These are phyloP conservation scores for Larix sibirica DNA, from an alignment of 83 land plant species.

Conservation along the genomic window DNA sequence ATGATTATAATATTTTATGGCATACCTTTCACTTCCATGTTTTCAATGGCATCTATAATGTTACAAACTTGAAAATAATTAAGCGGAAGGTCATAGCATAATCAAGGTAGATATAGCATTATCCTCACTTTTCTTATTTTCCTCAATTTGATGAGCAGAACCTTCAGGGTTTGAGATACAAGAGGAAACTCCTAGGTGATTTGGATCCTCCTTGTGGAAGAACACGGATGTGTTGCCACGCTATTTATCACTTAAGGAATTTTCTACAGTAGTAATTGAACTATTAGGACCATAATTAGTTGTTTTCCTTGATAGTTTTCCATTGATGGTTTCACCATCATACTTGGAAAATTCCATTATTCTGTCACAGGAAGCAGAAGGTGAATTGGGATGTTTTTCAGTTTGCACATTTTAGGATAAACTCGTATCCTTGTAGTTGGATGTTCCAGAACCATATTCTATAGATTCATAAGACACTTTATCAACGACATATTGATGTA, in stretches of 20 bases:
- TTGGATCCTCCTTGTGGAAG: neutral
- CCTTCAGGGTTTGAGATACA: neutral
- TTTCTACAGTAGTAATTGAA: neutral
- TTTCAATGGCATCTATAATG: no score
- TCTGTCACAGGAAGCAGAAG: neutral
- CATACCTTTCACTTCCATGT: no score
- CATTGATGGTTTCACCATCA: conserved; percentile 5
- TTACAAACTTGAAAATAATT: no score
- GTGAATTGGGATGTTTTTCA: neutral
- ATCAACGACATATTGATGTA: neutral
- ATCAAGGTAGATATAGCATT: no score
- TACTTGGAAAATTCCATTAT: neutral
- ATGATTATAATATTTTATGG: no score
- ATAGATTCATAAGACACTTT: neutral
- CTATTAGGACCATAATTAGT: neutral
- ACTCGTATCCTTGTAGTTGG: neutral
- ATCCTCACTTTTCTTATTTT: neutral
- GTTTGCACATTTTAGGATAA: neutral
- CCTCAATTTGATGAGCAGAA: neutral
- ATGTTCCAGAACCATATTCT: neutral
- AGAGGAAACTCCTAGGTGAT: neutral
- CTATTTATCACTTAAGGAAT: neutral
- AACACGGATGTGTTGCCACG: no score
- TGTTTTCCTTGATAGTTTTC: neutral
- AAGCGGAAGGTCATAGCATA: no score